Conservation (phyloP, 75 land plant genomes). For the Pinus taeda region DNA sequence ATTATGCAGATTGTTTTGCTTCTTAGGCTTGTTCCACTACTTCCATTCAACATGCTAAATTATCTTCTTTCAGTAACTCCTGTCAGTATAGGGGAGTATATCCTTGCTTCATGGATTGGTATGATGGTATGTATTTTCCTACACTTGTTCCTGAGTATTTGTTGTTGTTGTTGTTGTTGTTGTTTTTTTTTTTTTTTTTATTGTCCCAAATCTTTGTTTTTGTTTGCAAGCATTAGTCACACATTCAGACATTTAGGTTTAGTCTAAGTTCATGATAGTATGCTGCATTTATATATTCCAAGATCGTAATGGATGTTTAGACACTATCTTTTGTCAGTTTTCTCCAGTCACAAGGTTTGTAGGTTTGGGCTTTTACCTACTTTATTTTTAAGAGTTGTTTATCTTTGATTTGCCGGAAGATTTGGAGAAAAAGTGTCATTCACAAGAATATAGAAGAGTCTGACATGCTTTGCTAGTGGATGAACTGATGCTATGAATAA, state of each 20-base stretch:
- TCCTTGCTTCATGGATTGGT: conserved; percentile 91
- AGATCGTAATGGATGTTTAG: neutral
- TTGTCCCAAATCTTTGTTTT: neutral
- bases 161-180: neutral
- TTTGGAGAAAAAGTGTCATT: too few species aligned
- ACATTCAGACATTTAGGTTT: neutral
- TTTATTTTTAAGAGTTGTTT: neutral
- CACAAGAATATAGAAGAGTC: too few species aligned
- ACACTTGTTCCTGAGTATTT: neutral
- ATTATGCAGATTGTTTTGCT: conserved; percentile 77
- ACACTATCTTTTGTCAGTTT: neutral
- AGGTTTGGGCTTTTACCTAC: neutral
- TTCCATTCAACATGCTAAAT: conserved; percentile 91
- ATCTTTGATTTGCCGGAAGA: too few species aligned
- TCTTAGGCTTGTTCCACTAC: conserved; percentile 88
- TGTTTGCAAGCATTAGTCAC: neutral
- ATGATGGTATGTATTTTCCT: conserved; percentile 72
- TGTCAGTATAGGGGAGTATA: conserved; percentile 57
- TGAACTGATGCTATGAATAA: too few species aligned
- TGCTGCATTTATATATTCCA: neutral
- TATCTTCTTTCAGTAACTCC: conserved; percentile 95
- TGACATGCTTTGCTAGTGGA: too few species aligned
- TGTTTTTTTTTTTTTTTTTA: neutral
- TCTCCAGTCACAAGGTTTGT: neutral
- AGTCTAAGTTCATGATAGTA: neutral